These are phyloP conservation scores for Apostasia ramifera DNA, from an alignment of 106 monocot species.

Conservation along the genomic window DNA sequence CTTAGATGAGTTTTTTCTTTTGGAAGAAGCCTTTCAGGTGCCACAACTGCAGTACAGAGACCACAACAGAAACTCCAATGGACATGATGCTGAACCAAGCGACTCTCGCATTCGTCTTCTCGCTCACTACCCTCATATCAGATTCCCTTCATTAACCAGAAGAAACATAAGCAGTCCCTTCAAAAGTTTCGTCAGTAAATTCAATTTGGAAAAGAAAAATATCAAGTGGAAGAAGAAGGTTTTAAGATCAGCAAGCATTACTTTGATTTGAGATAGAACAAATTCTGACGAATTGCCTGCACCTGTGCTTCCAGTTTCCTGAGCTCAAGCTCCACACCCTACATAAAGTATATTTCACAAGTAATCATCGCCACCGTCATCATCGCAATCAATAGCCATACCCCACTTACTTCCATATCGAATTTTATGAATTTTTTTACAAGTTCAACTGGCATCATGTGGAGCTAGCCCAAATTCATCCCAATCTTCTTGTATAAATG, in stretches of 20 bases:
- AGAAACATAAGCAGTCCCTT: neutral
- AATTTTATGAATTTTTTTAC: neutral
- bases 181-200: neutral
- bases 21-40: conserved; percentile 60
- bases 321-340: conserved; percentile 91
- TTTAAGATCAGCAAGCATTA: conserved; percentile 2
- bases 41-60: conserved; percentile 66
- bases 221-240: neutral
- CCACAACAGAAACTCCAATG: conserved; percentile 54
- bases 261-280: conserved; percentile 65
- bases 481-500: no score
- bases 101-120: conserved; percentile 74
- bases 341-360: no score
- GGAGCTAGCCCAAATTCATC: no score
- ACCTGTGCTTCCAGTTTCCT: conserved; percentile 61
- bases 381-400: no score
- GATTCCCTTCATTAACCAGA: conserved; percentile 46
- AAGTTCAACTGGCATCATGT: neutral
- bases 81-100: conserved; percentile 86
- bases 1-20: conserved; percentile 84
- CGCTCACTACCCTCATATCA: conserved; percentile 79
- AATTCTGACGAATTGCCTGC: conserved; percentile 79
- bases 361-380: no score
- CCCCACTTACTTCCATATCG: no score
- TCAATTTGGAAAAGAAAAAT: neutral